Evolutionary conservation across 768 basidiomycete genomes (phyloP).

Genomic region (Trametes gibbosa): DNA sequence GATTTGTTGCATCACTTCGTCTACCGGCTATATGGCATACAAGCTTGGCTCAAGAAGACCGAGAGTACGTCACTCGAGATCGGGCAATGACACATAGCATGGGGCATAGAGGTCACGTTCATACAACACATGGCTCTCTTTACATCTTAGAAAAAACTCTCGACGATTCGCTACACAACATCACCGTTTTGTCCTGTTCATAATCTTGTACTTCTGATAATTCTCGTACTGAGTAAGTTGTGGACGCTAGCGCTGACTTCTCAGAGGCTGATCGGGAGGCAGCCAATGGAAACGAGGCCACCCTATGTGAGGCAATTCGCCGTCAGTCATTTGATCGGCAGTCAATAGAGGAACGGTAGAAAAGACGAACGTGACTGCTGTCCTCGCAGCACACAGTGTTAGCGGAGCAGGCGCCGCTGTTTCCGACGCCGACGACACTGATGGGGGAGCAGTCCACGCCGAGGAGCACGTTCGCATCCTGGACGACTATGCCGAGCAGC

Average conservation of each 20-base stretch:
- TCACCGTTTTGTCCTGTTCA: neutral
- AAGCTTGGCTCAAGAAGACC: too few relatives aligned
- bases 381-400: slow-evolving; percentile 12
- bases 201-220: neutral
- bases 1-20: neutral
- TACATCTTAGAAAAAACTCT: too few relatives aligned
- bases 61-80: too few relatives aligned
- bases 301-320: neutral
- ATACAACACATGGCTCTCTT: too few relatives aligned
- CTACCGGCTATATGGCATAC: neutral
- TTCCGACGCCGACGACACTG: slow-evolving; percentile 10
- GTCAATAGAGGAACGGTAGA: neutral
- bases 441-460: slow-evolving; percentile 12
- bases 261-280: slow-evolving; percentile 6
- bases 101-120: neutral
- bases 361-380: slow-evolving; percentile 10
- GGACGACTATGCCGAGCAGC: slow-evolving; percentile 9
- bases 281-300: slow-evolving; percentile 8
- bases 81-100: neutral
- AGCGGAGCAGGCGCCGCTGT: slow-evolving; percentile 2
- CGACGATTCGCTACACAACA: too few relatives aligned
- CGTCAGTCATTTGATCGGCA: neutral
- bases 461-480: slow-evolving; percentile 2
- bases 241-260: neutral
- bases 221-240: neutral